phyloP scores from a whole-genome alignment of 2,329 filamentous ascomycete species.

The Phyllosticta paracitricarpa region DNA sequence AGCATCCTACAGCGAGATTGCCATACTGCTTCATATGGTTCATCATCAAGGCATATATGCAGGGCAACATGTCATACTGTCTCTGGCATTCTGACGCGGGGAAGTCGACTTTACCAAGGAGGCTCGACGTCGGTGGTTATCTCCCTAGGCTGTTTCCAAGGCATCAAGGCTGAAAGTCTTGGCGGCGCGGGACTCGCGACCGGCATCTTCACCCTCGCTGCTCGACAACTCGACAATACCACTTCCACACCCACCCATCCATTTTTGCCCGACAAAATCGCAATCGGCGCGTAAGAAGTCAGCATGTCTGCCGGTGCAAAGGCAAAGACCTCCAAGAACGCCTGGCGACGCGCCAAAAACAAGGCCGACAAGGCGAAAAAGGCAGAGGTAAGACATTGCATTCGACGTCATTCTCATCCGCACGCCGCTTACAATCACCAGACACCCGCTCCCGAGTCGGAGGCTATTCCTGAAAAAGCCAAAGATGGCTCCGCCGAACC shows the following conservation, averaged over 20 bases:
- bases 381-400: slow-evolving; percentile 41
- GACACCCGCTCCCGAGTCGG: slow-evolving; percentile 1
- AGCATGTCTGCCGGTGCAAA: slow-evolving; percentile 6
- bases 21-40: too few species aligned
- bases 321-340: slow-evolving; percentile 58
- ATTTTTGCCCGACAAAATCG: not conserved
- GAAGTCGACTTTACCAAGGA: not conserved
- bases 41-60: too few species aligned
- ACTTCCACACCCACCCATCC: not conserved
- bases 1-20: too few species aligned
- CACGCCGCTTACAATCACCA: not conserved
- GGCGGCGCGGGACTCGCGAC: slow-evolving; percentile 7
- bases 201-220: slow-evolving; percentile 1
- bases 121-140: not conserved
- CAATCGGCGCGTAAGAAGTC: not conserved
- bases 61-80: not conserved
- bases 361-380: slow-evolving; percentile 81
- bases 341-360: slow-evolving; percentile 65
- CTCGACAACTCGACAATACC: not conserved
- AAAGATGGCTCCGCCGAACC: slow-evolving; percentile 21
- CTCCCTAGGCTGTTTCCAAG: not conserved
- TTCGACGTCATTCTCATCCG: not conserved
- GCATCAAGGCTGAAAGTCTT: slow-evolving; percentile 3
- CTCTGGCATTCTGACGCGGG: not conserved
- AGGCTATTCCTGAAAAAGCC: slow-evolving; percentile 25